These are phyloP conservation scores for Penicillium crystallinum DNA, from an alignment of 495 filamentous ascomycete species.

Conservation along the genomic window DNA sequence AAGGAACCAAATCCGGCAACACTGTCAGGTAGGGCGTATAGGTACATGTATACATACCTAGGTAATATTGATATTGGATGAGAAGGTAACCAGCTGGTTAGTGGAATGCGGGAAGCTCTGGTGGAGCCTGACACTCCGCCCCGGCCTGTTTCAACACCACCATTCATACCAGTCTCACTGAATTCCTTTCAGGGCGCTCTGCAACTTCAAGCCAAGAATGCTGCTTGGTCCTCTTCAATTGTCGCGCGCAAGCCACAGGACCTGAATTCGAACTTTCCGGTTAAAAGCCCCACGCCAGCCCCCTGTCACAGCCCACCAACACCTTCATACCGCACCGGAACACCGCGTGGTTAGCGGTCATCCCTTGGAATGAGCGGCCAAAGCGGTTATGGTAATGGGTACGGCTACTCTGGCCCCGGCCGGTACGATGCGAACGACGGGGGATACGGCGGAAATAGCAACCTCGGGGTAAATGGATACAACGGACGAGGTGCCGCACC, in stretches of 20 bases:
- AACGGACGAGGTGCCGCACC: slow-evolving; percentile 18
- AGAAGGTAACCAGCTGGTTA: slow-evolving; percentile 1
- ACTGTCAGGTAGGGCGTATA: no score
- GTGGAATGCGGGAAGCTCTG: slow-evolving; percentile 26
- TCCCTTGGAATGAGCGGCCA: slow-evolving; percentile 39
- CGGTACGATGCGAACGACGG: slow-evolving; percentile 38
- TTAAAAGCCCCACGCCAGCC: slow-evolving; percentile 12
- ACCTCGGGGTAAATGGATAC: slow-evolving; percentile 33
- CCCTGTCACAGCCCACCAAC: slow-evolving; percentile 20
- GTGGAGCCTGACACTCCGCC: slow-evolving; percentile 22
- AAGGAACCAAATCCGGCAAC: background rate
- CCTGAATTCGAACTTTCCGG: slow-evolving; percentile 4
- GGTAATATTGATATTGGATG: background rate
- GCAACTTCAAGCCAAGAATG: slow-evolving; percentile 16
- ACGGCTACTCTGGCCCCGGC: slow-evolving; percentile 39
- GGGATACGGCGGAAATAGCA: slow-evolving; percentile 26
- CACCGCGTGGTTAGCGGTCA: slow-evolving; percentile 1
- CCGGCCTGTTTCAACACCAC: slow-evolving; percentile 6
- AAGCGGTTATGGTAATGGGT: slow-evolving; percentile 40
- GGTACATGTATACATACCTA: no score
- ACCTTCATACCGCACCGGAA: slow-evolving; percentile 1
- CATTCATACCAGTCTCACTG: slow-evolving; percentile 1
- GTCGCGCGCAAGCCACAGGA: slow-evolving; percentile 15
- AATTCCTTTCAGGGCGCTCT: slow-evolving; percentile 2
- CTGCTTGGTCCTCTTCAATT: slow-evolving; percentile 3